Evolutionary conservation across 1,284 basidiomycete genomes (phyloP), one percentile per base, ranked within the genome.

Genomic region (Puccinia triticina): DNA sequence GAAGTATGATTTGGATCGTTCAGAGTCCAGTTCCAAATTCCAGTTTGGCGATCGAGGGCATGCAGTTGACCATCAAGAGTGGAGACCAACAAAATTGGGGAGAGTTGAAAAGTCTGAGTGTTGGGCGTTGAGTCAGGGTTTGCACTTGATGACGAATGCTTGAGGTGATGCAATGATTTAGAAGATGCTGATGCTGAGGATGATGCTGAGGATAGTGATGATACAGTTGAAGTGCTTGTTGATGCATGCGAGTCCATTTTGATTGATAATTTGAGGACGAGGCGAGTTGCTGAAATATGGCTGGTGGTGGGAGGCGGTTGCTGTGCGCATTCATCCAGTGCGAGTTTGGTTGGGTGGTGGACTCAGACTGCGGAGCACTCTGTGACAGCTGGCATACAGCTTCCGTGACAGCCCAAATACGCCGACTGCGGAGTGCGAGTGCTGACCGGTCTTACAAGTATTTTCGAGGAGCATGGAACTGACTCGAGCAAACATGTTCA

Each of bases 11-110:
- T 77, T 88, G 61, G 23, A 73, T 86, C 85, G 32, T 92, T 89
- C 91, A 94, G 92, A 77, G 93, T 93, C 93, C 93, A 95, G 1
- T 94, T 88, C 3, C 90, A 88, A 23, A 90, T 90, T 0, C 95
- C 95, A 0, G 92, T 92, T 0, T 91, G 91, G 82, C 95, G 89
- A 86, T 94, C 93, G 83, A 96, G 88, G 0, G 93, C 94, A 88
- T 95, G 93, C 69, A 96, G 91, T 83, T 92, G 92, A 34, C 94
- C 95, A 87, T 96, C 95, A n/a, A 96, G 91, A 11, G 93, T 93
- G 3, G 94, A 93, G 18, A 94, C 90, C 16, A 96, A 90, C 69
- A 94, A 91, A 66, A 93, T 90, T 85, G 94, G 66, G 4, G 78
- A 81, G 50, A 81, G 69, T 50, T 81, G 67, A 32, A 81, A 81